Evolutionary conservation across 768 basidiomycete species (phyloP).

Genomic region (Amanita phalloides): DNA sequence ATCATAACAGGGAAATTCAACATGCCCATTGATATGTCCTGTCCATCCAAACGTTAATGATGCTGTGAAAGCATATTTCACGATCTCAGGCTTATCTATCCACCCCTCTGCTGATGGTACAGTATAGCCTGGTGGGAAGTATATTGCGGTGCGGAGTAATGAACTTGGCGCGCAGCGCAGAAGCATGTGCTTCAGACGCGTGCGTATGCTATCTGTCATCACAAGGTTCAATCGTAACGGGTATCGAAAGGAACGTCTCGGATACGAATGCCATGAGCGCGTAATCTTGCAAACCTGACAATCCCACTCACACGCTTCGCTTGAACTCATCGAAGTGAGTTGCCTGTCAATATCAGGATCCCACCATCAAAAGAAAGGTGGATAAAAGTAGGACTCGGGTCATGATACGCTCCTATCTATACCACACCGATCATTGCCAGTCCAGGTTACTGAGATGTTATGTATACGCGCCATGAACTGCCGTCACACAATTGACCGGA

Average conservation of each 20-base stretch:
- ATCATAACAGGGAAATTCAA: background rate
- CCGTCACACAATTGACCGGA: background rate
- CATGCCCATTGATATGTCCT: background rate
- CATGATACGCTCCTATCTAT: background rate
- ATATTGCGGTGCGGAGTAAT: background rate
- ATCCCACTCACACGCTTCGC: background rate
- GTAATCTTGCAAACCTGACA: background rate
- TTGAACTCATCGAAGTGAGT: background rate
- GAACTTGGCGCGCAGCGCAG: background rate
- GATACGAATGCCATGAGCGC: background rate
- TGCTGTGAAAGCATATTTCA: background rate
- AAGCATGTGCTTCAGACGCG: background rate
- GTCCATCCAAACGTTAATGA: background rate
- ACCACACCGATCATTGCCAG: slow-evolving; percentile 1
- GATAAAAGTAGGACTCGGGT: background rate
- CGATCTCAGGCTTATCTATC: background rate
- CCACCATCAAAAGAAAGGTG: background rate
- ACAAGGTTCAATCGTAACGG: background rate
- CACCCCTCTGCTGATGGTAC: background rate
- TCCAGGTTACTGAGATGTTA: background rate
- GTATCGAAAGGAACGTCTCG: background rate
- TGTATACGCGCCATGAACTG: background rate
- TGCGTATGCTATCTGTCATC: background rate
- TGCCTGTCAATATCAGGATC: background rate
- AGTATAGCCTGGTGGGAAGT: background rate